Base-by-base conservation (phyloP, 2,329 filamentous ascomycete species). In the Epichloe baconii region DNA sequence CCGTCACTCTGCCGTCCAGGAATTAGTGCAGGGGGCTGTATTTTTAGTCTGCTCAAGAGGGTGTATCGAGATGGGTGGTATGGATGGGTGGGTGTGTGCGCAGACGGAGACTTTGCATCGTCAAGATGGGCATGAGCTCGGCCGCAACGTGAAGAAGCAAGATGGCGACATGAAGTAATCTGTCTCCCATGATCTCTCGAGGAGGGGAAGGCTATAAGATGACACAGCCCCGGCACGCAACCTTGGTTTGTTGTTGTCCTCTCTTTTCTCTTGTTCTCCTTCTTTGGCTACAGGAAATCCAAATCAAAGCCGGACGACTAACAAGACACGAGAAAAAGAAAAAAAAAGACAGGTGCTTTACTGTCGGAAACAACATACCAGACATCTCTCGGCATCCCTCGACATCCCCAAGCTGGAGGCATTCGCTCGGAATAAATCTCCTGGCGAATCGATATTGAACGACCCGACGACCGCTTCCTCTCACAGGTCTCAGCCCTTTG, bases 121-220 rank as follows among this genome's bases (percentile, higher is more conserved):
- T n/a, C 44, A 45, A 45, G 44, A 36, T 14, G 1, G 5, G 36
- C 36, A 31, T 40, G 36, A 36, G n/a, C 34, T 45, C 5, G 31
- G 31, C 12, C n/a, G 21, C 26, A 14, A 1, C 26, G 31, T 31
- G 17, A 49, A 23, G 40, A 35, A 35, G 19, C 21, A 31, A 40
- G 10, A 44, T 14, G 46, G 36, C 5, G 26, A 23, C 26, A 40
- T 41, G 43, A 50, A 3, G 41, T 35, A 21, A 23, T 35, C 5
- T 31, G 31, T 11, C 31, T 40, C n/a, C 35, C 43, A 45, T 50
- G 23, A 46, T 44, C 36, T 46, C 42, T 40, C 23, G 48, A 17
- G 31, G 31, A 37, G 10, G 35, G 14, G 7, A 37, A 11, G 44
- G 36, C 49, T 51, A 51, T 51, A 51, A 51, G 49, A 51, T 35